Evolutionary conservation across 2,329 filamentous ascomycete genomes (phyloP).

Genomic region (Aspergillus jensenii): DNA sequence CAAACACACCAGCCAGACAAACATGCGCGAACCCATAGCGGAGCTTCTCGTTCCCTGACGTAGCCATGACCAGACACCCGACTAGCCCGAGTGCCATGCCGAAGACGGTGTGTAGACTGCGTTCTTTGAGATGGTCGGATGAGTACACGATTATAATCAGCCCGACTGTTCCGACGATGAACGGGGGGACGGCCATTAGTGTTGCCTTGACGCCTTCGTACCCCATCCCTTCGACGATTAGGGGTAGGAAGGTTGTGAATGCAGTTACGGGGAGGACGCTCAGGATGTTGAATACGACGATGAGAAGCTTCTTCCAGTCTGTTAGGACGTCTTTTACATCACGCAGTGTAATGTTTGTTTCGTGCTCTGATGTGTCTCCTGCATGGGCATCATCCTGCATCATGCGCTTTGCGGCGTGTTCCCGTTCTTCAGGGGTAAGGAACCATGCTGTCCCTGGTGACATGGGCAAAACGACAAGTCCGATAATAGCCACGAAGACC

Average conservation of each 20-base stretch:
- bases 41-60: slow-evolving; percentile 1
- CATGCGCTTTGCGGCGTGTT: slow-evolving; percentile 8
- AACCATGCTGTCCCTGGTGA: slow-evolving; percentile 10
- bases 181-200: slow-evolving; percentile 8
- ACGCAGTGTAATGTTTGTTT: neutral
- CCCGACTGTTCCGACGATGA: slow-evolving; percentile 13
- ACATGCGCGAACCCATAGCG: slow-evolving; percentile 16
- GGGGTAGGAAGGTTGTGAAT: slow-evolving; percentile 3
- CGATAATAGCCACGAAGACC: slow-evolving; percentile 4
- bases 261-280: slow-evolving; percentile 8
- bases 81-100: slow-evolving; percentile 12
- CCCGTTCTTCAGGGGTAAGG: slow-evolving; percentile 2
- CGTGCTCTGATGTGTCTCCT: neutral
- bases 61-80: slow-evolving; percentile 14
- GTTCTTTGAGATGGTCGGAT: slow-evolving; percentile 11
- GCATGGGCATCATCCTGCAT: neutral
- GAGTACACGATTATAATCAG: slow-evolving; percentile 11
- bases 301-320: slow-evolving; percentile 7
- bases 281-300: slow-evolving; percentile 5
- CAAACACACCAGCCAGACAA: slow-evolving; percentile 13
- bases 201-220: slow-evolving; percentile 7
- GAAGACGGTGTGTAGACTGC: slow-evolving; percentile 12
- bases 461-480: slow-evolving; percentile 4
- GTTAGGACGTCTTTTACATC: slow-evolving; percentile 2
- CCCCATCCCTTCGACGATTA: slow-evolving; percentile 5